phyloP scores from a whole-genome alignment of 1,284 basidiomycete species.

The Cystobasidium pallidum region DNA sequence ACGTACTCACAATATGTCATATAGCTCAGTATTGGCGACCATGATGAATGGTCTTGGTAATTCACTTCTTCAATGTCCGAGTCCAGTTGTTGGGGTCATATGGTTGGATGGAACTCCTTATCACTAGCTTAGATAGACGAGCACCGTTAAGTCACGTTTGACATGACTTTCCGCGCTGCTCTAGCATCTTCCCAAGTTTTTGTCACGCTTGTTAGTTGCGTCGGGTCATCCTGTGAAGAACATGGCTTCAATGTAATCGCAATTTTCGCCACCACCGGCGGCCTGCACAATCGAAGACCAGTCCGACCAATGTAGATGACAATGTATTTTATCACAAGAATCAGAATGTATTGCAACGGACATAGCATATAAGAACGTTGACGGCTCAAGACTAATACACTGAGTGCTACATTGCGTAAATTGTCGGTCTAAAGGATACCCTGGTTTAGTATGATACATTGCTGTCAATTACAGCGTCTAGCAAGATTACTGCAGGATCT shows the following conservation, averaged over 20 bases:
- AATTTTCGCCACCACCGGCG: neutral
- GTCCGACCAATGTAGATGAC: neutral
- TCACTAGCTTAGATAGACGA: too few species aligned
- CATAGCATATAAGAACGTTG: neutral
- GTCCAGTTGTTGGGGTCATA: too few species aligned
- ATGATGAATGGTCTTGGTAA: neutral
- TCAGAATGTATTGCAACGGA: neutral
- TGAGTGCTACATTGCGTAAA: neutral
- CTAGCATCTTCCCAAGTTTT: neutral
- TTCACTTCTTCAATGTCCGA: too few species aligned
- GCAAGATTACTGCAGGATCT: constrained; percentile 7
- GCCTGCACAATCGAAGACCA: neutral
- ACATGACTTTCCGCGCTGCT: neutral
- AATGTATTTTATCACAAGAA: neutral
- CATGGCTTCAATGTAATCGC: neutral
- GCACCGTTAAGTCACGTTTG: too few species aligned
- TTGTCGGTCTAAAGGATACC: neutral
- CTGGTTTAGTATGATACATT: constrained; percentile 3
- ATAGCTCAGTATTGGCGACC: constrained; percentile 1
- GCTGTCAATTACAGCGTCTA: neutral
- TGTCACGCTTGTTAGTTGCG: too few species aligned
- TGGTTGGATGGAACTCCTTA: too few species aligned
- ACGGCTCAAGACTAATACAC: neutral
- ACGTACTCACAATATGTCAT: neutral
- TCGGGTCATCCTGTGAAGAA: too few species aligned